A percentile compares a stretch with the other conserved stretches of the same genome.
Evolutionary conservation across 305 asterid species (phyloP).

Genomic region (Salvia sclarea): DNA sequence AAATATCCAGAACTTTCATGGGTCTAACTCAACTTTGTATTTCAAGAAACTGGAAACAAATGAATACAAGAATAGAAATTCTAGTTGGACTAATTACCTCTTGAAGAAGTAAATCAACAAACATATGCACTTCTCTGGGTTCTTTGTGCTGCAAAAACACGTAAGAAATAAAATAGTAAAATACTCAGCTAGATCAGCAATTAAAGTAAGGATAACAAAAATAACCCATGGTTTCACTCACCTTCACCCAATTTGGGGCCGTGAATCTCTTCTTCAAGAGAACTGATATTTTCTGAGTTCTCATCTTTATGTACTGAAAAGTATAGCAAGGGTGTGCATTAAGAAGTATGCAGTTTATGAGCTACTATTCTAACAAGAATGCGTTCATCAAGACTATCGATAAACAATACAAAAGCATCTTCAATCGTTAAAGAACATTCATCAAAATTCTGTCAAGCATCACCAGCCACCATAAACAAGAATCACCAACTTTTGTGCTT

Average conservation of each 20-base stretch:
- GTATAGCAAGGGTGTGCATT: constrained; percentile 24
- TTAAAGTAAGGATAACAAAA: constrained; percentile 21
- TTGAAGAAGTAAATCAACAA: constrained; percentile 85
- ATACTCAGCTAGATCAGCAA: constrained; percentile 21
- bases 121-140: constrained; percentile 99
- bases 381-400: constrained; percentile 11
- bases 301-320: constrained; percentile 82
- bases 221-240: constrained; percentile 35
- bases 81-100: constrained; percentile 52
- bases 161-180: constrained; percentile 1
- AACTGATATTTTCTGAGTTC: constrained; percentile 79
- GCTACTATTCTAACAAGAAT: constrained; percentile 18
- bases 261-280: constrained; percentile 83
- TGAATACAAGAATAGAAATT: background rate
- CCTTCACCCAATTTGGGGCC: constrained; percentile 96
- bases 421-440: constrained; percentile 17
- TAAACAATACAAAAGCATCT: constrained; percentile 13
- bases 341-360: constrained; percentile 25
- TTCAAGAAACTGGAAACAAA: constrained; percentile 4
- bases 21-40: background rate
- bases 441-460: constrained; percentile 24
- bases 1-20: constrained; percentile 11
- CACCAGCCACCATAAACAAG: constrained; percentile 18
- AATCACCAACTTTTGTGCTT: background rate
- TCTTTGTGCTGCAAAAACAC: constrained; percentile 74